Percentiles rank a stretch among this genome's conserved stretches.
These are phyloP conservation scores for Venturia effusa DNA, from an alignment of 2,329 filamentous ascomycete species.

Conservation along the genomic window DNA sequence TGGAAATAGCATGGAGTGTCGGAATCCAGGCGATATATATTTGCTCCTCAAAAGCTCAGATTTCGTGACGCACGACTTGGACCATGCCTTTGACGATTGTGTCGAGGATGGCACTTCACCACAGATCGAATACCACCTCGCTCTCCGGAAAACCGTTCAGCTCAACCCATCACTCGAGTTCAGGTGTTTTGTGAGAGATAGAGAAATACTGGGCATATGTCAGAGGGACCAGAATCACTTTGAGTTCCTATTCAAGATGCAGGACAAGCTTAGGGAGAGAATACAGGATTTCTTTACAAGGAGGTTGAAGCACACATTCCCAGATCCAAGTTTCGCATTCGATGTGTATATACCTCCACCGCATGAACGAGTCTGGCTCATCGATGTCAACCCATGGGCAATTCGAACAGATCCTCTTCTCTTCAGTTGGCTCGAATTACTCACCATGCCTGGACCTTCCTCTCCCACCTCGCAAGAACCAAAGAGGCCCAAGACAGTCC, in stretches of 20 bases:
- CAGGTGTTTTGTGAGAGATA: conserved; percentile 82
- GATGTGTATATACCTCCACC: conserved; percentile 81
- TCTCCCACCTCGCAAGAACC: background rate
- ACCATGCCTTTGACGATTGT: conserved; percentile 81
- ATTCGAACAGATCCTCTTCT: conserved; percentile 76
- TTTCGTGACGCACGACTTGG: conserved; percentile 87
- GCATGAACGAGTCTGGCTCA: conserved; percentile 67
- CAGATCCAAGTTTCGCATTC: conserved; percentile 75
- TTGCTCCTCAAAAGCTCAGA: conserved; percentile 88
- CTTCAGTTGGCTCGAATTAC: conserved; percentile 81
- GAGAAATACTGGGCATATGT: conserved; percentile 68
- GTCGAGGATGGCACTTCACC: conserved; percentile 23
- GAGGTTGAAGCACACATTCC: conserved; percentile 65
- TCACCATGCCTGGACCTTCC: conserved; percentile 45
- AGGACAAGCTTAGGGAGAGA: conserved; percentile 52
- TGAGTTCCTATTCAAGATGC: conserved; percentile 63
- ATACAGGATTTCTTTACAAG: conserved; percentile 70
- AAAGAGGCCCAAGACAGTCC: background rate
- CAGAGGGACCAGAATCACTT: conserved; percentile 90
- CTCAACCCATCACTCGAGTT: conserved; percentile 90
- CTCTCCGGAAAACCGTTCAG: conserved; percentile 78
- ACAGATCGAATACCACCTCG: conserved; percentile 61
- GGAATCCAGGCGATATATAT: conserved; percentile 81
- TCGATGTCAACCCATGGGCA: conserved; percentile 96
- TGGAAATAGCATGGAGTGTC: conserved; percentile 88